Conservation (phyloP, 352 stramenopile genomes). For the Nothophytophthora sp. region DNA sequence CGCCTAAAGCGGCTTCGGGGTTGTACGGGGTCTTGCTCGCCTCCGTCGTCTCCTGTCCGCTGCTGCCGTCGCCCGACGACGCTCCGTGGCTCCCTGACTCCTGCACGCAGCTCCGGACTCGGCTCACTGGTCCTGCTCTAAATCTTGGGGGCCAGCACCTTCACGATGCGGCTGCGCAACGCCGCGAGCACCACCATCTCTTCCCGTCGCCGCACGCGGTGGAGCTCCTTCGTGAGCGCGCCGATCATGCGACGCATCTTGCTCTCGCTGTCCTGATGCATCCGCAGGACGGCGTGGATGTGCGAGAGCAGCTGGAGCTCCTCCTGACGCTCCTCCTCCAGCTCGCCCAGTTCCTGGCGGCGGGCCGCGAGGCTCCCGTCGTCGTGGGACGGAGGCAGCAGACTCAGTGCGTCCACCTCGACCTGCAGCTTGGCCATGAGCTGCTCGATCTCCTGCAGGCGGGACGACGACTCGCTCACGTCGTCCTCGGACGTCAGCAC, state of each 20-base stretch:
- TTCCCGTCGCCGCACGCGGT: conserved; percentile 43
- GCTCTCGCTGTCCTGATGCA: conserved; percentile 37
- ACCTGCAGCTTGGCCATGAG: conserved; percentile 52
- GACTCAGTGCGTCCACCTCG: conserved; percentile 37
- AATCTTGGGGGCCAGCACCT: conserved; percentile 46
- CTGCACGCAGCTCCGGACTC: no score
- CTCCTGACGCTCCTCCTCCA: conserved; percentile 62
- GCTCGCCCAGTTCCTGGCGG: conserved; percentile 51
- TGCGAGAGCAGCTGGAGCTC: conserved; percentile 57
- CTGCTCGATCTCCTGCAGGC: conserved; percentile 67
- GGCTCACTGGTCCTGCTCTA: no score
- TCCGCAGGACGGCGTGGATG: conserved; percentile 47
- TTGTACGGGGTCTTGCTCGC: no score
- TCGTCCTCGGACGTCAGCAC: conserved; percentile 53
- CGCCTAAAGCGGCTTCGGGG: no score
- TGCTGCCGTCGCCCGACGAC: no score
- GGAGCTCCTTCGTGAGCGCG: conserved; percentile 41
- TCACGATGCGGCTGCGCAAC: conserved; percentile 52
- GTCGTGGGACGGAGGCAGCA: conserved; percentile 20
- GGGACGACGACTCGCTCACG: conserved; percentile 47
- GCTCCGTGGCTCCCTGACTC: no score
- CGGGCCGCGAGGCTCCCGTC: conserved; percentile 34
- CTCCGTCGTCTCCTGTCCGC: no score
- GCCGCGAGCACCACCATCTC: conserved; percentile 51
- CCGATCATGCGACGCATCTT: conserved; percentile 49